A percentile compares a stretch with the other conserved stretches of the same genome.
These are phyloP conservation scores for Polyrhizophydium stewartii DNA, from an alignment of 371 early-diverging fungal species.

Conservation along the genomic window DNA sequence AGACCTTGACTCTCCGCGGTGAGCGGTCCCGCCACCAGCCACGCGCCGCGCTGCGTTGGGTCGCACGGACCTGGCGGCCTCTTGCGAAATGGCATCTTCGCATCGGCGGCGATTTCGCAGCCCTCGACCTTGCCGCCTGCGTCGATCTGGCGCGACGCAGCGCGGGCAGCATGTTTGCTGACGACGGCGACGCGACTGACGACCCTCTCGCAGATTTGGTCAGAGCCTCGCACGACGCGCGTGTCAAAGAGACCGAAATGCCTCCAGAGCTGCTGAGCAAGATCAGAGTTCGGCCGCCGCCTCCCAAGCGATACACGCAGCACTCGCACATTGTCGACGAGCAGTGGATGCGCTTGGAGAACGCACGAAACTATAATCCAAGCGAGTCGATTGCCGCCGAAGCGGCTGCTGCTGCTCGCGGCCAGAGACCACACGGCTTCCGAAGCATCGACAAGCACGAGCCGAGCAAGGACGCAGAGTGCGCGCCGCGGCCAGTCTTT, in stretches of 20 bases:
- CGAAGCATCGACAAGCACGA: neutral
- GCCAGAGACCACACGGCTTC: neutral
- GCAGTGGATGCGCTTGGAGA: conserved; percentile 16
- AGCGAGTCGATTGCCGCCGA: conserved; percentile 8
- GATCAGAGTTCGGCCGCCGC: conserved; percentile 34
- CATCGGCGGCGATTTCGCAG: neutral
- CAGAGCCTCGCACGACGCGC: conserved; percentile 27
- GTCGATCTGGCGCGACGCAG: too few species aligned
- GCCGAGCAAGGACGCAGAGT: conserved; percentile 8
- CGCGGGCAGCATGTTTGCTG: too few species aligned
- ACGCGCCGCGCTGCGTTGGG: neutral
- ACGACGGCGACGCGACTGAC: too few species aligned
- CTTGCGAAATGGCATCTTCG: neutral
- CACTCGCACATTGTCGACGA: conserved; percentile 22
- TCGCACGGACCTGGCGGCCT: neutral
- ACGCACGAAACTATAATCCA: conserved; percentile 15
- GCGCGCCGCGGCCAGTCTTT: conserved; percentile 14
- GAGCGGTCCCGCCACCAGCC: neutral
- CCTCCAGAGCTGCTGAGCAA: conserved; percentile 28
- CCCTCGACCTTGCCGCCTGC: too few species aligned
- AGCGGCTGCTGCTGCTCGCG: neutral
- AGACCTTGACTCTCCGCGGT: neutral
- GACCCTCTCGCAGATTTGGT: conserved; percentile 26
- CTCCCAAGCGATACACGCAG: conserved; percentile 6
- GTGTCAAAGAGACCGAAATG: conserved; percentile 18